Conservation (phyloP, 768 basidiomycete genomes). For the Suillus brevipes region DNA sequence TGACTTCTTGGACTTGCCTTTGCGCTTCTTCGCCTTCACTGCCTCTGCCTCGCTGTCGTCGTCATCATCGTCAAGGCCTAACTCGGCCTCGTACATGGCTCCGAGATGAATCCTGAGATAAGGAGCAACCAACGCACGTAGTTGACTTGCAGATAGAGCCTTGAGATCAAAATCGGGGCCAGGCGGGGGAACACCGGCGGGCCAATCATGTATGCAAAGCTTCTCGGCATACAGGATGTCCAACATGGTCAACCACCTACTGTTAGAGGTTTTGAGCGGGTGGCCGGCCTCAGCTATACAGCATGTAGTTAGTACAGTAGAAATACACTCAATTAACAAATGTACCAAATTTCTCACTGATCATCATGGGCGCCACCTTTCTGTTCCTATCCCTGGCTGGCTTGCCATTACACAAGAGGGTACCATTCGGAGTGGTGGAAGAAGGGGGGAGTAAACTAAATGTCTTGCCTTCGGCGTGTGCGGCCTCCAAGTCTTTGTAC, state of each 20-base stretch:
- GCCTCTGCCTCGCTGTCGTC: background rate
- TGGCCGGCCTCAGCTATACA: background rate
- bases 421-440: background rate
- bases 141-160: background rate
- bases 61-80: background rate
- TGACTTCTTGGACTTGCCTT: constrained; percentile 2
- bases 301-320: background rate
- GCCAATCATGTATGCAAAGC: background rate
- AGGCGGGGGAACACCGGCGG: background rate
- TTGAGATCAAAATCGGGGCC: background rate
- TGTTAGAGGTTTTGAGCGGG: background rate
- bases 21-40: background rate
- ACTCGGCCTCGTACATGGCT: background rate
- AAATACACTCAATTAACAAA: background rate
- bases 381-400: constrained; percentile 1
- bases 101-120: constrained; percentile 1
- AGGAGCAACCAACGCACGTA: background rate
- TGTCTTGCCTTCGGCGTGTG: background rate
- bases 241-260: background rate
- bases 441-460: background rate
- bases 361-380: background rate
- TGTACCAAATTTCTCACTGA: background rate
- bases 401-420: background rate
- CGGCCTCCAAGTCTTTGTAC: background rate
- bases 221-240: background rate